These are phyloP conservation scores for Taphrina flavorubra DNA, from an alignment of 1,139 yeast species.

Conservation along the genomic window DNA sequence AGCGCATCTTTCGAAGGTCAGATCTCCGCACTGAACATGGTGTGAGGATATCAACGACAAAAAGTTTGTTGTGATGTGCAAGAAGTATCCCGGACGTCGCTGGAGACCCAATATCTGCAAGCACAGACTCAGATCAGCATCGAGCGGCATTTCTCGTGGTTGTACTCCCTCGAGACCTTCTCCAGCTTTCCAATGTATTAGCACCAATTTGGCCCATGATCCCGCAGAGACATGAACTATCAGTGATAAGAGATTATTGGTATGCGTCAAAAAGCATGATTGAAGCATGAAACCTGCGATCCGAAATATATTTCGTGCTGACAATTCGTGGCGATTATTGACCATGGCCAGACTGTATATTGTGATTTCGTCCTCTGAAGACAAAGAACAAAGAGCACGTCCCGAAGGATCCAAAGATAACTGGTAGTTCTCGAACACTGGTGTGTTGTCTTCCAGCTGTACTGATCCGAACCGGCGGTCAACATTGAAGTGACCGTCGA, in stretches of 20 bases:
- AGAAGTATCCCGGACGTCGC: constrained; percentile 16
- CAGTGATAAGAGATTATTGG: background rate
- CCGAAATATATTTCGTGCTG: constrained; percentile 3
- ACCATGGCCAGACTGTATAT: background rate
- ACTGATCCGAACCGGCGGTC: constrained; percentile 11
- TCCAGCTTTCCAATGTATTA: constrained; percentile 9
- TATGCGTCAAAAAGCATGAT: constrained; percentile 9
- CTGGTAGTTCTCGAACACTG: background rate
- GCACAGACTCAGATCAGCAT: constrained; percentile 1
- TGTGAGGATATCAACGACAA: constrained; percentile 13
- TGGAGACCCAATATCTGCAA: background rate
- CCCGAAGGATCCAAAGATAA: constrained; percentile 5
- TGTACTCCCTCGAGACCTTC: constrained; percentile 1
- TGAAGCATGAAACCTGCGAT: background rate
- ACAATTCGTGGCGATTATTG: background rate
- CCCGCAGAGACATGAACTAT: constrained; percentile 3
- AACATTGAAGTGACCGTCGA: background rate
- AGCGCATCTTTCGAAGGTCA: constrained; percentile 4
- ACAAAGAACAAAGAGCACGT: constrained; percentile 11
- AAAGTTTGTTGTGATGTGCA: constrained; percentile 2
- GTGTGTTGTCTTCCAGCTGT: background rate
- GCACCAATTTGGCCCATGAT: background rate
- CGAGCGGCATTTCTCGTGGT: constrained; percentile 20
- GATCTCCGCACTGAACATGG: constrained; percentile 23
- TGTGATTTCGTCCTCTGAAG: constrained; percentile 14